Base-by-base conservation (phyloP, 768 basidiomycete species). In the Neoboletus brunneissimus region DNA sequence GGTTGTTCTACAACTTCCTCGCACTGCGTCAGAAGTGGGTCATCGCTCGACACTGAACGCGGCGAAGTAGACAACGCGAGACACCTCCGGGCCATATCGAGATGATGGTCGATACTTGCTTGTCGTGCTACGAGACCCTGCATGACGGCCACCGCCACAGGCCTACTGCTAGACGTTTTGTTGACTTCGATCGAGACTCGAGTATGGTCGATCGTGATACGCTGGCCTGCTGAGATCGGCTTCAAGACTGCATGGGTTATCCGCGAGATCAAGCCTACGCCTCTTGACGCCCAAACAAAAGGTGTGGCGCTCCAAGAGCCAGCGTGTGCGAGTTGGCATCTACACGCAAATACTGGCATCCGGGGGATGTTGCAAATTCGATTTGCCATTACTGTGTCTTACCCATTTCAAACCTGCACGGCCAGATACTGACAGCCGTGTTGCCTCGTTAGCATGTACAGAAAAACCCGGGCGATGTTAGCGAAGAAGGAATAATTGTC, bases 101-200 rank as follows among this genome's bases (percentile, higher is more conserved):
- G 60, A 45, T 68, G 66, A 34, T 48, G 23, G 47, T 67, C 58
- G 53, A 67, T 65, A 2, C 29, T n/a, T n/a, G n/a, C n/a, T 48
- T 65, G 66, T 49, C 42, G 60, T 45, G 50, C 45, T 27, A 43
- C 29, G 35, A 67, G 54, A 51, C 34, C 20, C 18, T 58, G 48
- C 63, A 59, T 59, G 34, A 18, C 27, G 16, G 29, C 5, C 0
- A 13, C 22, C 20, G 27, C 35, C 51, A 35, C 16, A 3, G n/a
- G n/a, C n/a, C n/a, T n/a, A n/a, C n/a, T n/a, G 12, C 25, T 11
- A 18, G 23, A 27, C 15, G n/a, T 20, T 13, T 55, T 20, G 38
- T 53, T 43, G 42, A 23, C 25, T 51, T 40, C 10, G n/a, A 20
- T 20, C 18, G 9, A 35, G 34, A 35, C 34, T 16, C 15, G n/a